These are phyloP conservation scores for Camellia lanceoleosa DNA, from an alignment of 148 eudicot species.

Conservation along the genomic window DNA sequence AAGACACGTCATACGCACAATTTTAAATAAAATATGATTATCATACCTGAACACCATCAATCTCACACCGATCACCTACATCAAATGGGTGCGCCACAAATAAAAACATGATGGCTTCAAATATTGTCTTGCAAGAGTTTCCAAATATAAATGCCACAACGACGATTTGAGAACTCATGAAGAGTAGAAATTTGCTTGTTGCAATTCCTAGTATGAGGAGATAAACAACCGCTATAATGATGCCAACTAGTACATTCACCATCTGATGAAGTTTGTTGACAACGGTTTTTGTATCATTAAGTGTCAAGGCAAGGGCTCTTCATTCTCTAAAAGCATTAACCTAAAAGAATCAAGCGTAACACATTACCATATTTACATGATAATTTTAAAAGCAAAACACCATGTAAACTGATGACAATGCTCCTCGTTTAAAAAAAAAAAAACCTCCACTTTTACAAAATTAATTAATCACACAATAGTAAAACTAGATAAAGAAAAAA, in stretches of 20 bases:
- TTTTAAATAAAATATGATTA: no score
- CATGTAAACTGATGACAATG: no score
- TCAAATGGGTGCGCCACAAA: slow-evolving; percentile 72
- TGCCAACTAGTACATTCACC: slow-evolving; percentile 46
- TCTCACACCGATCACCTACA: slow-evolving; percentile 62
- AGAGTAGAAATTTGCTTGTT: slow-evolving; percentile 44
- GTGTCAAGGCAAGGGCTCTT: slow-evolving; percentile 43
- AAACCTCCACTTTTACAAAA: no score
- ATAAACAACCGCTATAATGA: slow-evolving; percentile 37
- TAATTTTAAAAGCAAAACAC: no score
- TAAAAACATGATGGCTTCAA: slow-evolving; percentile 61
- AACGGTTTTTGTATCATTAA: slow-evolving; percentile 62
- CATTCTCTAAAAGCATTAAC: no score
- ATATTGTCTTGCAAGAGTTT: slow-evolving; percentile 58
- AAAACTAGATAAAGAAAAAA: no score
- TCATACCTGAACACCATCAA: slow-evolving; percentile 56
- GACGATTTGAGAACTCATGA: slow-evolving; percentile 48
- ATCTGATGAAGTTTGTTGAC: slow-evolving; percentile 66
- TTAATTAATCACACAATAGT: no score
- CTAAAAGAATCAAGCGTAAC: no score
- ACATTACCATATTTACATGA: no score
- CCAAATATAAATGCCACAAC: slow-evolving; percentile 59
- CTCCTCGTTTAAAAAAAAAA: no score
- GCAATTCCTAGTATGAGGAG: slow-evolving; percentile 54
- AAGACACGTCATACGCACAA: no score